Base-by-base conservation (phyloP, 2,329 filamentous ascomycete genomes). In the Cadophora sp. region DNA sequence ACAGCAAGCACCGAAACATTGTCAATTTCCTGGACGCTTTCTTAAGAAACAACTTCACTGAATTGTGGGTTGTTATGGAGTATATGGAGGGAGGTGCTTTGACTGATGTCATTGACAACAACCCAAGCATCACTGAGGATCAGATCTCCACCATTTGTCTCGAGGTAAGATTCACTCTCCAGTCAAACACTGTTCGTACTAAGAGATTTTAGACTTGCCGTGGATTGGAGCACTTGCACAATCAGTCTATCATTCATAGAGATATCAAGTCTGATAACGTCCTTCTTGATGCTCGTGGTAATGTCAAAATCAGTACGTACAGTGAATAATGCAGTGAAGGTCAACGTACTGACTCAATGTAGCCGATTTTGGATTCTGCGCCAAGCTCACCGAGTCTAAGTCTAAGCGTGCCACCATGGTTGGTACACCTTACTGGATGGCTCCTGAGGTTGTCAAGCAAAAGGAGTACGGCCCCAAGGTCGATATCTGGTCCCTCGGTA, bases 231-330 rank as follows among this genome's bases (percentile, higher is more conserved):
- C 95, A 99, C 80, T 86, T 99, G 11, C 96, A 99, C 83, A 90
- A 91, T 66, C 94, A 98, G 80, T 96, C 94, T 82, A 98, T 98
- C 74, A 99, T 99, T 73, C 96, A 99, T 80, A 92, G 96, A 83
- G 96, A 99, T 80, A 99, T 99, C 84, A 99, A 99, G 88, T 96
- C 92, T 82, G 96, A 99, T 84, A 99, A 99, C 78, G 95, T 99
- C 73, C 88, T 99, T 67, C 87, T 99, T 73, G 94, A 97, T 78
- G 93, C 92, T 65, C 92, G 93, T 75, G 96, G 96, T 75, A 96
- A 97, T 77, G 95, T 99, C 81, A 99, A 99, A 81, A 97, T 97
- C 76, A 97, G 93, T 97, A 85, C 81, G 93, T 89, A 58, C 64
- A 43, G 24, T 60, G 16, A 19, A 31, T 46, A 51, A 56, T 5